Evolutionary conservation across 805 yeast species (phyloP).

Genomic region (Metschnikowia peoriensis): DNA sequence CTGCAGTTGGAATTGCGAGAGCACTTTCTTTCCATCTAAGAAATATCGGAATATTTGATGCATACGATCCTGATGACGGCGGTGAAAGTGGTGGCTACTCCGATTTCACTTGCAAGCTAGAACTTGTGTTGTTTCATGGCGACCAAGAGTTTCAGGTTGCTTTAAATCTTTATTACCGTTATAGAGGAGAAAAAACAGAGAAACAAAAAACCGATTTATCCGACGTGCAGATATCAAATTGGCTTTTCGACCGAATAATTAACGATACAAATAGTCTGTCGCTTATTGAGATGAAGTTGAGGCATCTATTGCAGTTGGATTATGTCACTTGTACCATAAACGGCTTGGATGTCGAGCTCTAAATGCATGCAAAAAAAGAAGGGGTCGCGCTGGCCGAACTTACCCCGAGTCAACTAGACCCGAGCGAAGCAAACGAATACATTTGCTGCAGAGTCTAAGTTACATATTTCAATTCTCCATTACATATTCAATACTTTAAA

Average conservation of each 20-base stretch:
- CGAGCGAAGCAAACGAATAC: background rate
- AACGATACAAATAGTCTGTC: slow-evolving; percentile 10
- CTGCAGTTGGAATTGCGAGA: slow-evolving; percentile 15
- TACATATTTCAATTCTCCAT: slow-evolving; percentile 4
- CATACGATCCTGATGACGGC: slow-evolving; percentile 13
- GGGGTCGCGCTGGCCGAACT: slow-evolving; percentile 8
- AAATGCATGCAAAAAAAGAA: background rate
- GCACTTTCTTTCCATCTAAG: slow-evolving; percentile 15
- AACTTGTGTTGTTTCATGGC: slow-evolving; percentile 6
- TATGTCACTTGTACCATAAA: slow-evolving; percentile 11
- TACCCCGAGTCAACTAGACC: background rate
- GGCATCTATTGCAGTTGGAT: slow-evolving; percentile 12
- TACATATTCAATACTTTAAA: slow-evolving; percentile 1
- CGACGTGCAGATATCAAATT: slow-evolving; percentile 11
- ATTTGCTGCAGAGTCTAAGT: background rate
- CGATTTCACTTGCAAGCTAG: slow-evolving; percentile 12
- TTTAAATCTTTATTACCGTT: slow-evolving; percentile 10
- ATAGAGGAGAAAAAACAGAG: slow-evolving; percentile 5
- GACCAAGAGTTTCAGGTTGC: slow-evolving; percentile 5
- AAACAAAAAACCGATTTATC: slow-evolving; percentile 7
- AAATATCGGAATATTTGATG: slow-evolving; percentile 16
- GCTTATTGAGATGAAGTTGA: slow-evolving; percentile 15
- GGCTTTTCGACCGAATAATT: slow-evolving; percentile 15
- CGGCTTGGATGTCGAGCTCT: slow-evolving; percentile 15
- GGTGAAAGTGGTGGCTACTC: slow-evolving; percentile 6